A percentile compares a stretch with the other conserved stretches of the same genome.
Conservation (phyloP, 1,139 yeast genomes). For the Entelexis sorbosivorans region DNA sequence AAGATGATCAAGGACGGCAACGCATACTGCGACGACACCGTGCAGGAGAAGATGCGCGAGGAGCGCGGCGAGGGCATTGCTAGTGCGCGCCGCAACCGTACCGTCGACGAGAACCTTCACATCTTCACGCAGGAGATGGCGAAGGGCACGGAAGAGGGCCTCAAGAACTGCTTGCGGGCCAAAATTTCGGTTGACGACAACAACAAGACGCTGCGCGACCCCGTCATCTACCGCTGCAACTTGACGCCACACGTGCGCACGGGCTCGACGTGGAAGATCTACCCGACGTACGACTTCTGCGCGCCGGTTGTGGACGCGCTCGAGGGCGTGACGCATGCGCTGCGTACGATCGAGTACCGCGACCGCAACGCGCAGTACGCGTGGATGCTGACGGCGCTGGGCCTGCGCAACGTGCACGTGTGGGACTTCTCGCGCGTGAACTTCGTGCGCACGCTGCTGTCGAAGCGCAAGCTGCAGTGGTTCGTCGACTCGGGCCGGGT, state of each 20-base stretch:
- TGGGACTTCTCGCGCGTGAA: conserved; percentile 98
- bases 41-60: conserved; percentile 88
- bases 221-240: conserved; percentile 93
- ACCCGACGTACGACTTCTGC: conserved; percentile 97
- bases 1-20: conserved; percentile 84
- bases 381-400: conserved; percentile 77
- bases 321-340: conserved; percentile 94
- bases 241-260: conserved; percentile 95
- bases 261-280: conserved; percentile 81
- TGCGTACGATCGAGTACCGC: conserved; percentile 94
- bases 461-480: conserved; percentile 97
- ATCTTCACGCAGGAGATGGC: conserved; percentile 80
- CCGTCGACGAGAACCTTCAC: conserved; percentile 78
- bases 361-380: conserved; percentile 96
- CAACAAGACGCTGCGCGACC: conserved; percentile 93
- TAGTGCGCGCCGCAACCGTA: conserved; percentile 77
- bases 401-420: conserved; percentile 79
- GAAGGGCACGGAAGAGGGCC: conserved; percentile 82
- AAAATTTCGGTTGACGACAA: conserved; percentile 81
- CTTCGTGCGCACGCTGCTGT: conserved; percentile 83
- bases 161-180: conserved; percentile 85
- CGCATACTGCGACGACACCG: conserved; percentile 95
- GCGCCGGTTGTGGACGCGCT: conserved; percentile 88
- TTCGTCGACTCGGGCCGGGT: conserved; percentile 85
- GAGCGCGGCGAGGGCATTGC: conserved; percentile 96